phyloP scores from a whole-genome alignment of 2,329 filamentous ascomycete genomes.

The Tolypocladium tundrense region DNA sequence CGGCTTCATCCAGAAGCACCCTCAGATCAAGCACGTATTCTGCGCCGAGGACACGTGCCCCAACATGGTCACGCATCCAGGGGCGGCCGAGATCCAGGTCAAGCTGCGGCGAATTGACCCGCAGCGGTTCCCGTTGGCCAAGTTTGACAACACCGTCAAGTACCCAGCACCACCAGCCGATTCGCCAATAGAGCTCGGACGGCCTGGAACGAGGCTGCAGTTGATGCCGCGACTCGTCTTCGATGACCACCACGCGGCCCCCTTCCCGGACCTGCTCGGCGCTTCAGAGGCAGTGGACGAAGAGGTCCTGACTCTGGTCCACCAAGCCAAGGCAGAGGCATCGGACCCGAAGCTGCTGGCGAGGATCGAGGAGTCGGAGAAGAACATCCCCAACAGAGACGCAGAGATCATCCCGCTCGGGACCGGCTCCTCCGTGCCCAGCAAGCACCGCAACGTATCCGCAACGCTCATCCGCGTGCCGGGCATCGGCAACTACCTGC shows the following conservation, averaged over 20 bases:
- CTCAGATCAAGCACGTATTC: slow-evolving; percentile 61
- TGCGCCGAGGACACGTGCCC: slow-evolving; percentile 64
- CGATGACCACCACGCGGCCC: slow-evolving; percentile 34
- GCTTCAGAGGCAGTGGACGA: slow-evolving; percentile 28
- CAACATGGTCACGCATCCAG: slow-evolving; percentile 63
- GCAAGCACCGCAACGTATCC: slow-evolving; percentile 92
- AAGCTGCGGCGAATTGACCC: slow-evolving; percentile 64
- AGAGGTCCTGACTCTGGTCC: slow-evolving; percentile 42
- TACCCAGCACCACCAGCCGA: slow-evolving; percentile 12
- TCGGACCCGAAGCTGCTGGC: slow-evolving; percentile 33
- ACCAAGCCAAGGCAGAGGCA: slow-evolving; percentile 31
- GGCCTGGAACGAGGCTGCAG: slow-evolving; percentile 32
- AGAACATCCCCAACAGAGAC: slow-evolving; percentile 62
- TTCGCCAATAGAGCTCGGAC: slow-evolving; percentile 25
- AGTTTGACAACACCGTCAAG: slow-evolving; percentile 44
- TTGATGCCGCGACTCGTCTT: slow-evolving; percentile 37
- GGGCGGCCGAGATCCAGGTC: slow-evolving; percentile 54
- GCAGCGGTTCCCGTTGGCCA: slow-evolving; percentile 60
- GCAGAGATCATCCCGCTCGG: slow-evolving; percentile 80
- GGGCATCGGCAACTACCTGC: slow-evolving; percentile 73
- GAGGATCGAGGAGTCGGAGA: slow-evolving; percentile 40
- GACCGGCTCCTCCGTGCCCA: slow-evolving; percentile 82
- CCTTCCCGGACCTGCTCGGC: slow-evolving; percentile 34
- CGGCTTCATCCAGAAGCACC: slow-evolving; percentile 56
- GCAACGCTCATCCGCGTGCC: slow-evolving; percentile 77